A percentile compares a stretch with the other conserved stretches of the same genome.
Conservation (phyloP, 2,329 filamentous ascomycete genomes). For the Aulographum hederae region DNA sequence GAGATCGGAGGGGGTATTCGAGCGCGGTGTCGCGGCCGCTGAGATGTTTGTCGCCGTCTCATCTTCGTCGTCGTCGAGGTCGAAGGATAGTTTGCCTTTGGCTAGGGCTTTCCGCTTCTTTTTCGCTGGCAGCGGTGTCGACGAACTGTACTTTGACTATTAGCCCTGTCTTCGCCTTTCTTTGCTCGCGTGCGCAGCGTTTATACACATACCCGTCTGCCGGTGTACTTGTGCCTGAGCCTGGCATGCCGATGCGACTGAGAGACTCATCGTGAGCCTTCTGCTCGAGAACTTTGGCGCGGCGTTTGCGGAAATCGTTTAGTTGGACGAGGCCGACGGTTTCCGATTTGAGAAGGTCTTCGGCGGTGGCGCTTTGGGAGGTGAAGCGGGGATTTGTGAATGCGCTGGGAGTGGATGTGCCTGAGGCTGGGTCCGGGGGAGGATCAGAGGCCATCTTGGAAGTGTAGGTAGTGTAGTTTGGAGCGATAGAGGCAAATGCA, state of each 20-base stretch:
- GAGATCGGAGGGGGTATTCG: slow-evolving; percentile 17
- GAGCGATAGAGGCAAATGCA: too few relatives aligned
- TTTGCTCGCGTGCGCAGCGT: background rate
- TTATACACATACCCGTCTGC: slow-evolving; percentile 38
- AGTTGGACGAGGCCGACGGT: slow-evolving; percentile 84
- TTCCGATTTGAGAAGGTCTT: slow-evolving; percentile 66
- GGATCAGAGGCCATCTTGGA: too few relatives aligned
- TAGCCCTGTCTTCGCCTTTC: slow-evolving; percentile 25
- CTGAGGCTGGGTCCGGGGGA: slow-evolving; percentile 11
- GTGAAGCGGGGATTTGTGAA: slow-evolving; percentile 44
- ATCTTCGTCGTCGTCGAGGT: slow-evolving; percentile 48
- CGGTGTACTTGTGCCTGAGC: slow-evolving; percentile 33
- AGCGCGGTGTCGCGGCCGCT: slow-evolving; percentile 19
- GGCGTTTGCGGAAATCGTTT: slow-evolving; percentile 87
- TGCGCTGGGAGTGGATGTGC: slow-evolving; percentile 24
- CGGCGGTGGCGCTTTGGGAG: slow-evolving; percentile 49
- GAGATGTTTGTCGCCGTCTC: slow-evolving; percentile 25
- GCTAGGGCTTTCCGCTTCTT: slow-evolving; percentile 34
- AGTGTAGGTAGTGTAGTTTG: too few relatives aligned
- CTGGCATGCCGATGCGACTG: slow-evolving; percentile 23
- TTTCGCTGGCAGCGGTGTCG: slow-evolving; percentile 33
- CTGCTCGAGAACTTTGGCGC: slow-evolving; percentile 82
- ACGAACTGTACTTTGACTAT: slow-evolving; percentile 38
- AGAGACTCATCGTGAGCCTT: slow-evolving; percentile 61
- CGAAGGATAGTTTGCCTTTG: slow-evolving; percentile 51